Evolutionary conservation across 139 green algal species (phyloP).

Genomic region (Eudorina sp.): DNA sequence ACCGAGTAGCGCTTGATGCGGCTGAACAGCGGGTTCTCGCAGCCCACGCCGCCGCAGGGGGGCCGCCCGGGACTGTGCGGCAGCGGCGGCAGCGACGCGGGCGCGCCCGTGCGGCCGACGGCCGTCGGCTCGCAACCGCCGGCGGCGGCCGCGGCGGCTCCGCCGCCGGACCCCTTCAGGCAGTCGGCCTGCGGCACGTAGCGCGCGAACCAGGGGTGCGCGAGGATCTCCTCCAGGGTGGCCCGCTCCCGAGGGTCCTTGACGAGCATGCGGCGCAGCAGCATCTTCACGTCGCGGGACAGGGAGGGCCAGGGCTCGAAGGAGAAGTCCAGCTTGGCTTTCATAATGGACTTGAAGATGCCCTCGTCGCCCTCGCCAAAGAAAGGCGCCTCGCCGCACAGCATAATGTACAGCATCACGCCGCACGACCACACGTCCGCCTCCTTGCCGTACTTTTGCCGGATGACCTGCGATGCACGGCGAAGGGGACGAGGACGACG

Average conservation of each 20-base stretch:
- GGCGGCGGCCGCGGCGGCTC: neutral
- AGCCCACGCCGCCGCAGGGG: neutral
- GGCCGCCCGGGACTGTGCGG: neutral
- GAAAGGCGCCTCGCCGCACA: conserved; percentile 64
- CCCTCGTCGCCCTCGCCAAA: conserved; percentile 49
- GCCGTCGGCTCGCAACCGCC: no score
- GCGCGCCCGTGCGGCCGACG: neutral
- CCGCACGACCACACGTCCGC: conserved; percentile 89
- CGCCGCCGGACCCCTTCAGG: neutral
- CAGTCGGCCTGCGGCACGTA: neutral
- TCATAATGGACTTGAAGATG: conserved; percentile 60
- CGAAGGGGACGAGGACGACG: neutral
- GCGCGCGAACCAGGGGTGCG: conserved; percentile 46
- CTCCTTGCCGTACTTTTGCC: conserved; percentile 62
- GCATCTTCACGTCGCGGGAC: conserved; percentile 45
- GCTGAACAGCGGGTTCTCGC: conserved; percentile 29
- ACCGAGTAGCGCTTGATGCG: conserved; percentile 33
- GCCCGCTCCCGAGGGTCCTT: conserved; percentile 55
- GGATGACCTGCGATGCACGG: conserved; percentile 57
- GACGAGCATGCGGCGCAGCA: conserved; percentile 63
- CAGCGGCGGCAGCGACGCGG: conserved; percentile 17
- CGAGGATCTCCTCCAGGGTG: conserved; percentile 55
- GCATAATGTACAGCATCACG: conserved; percentile 86
- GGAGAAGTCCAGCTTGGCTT: conserved; percentile 55
- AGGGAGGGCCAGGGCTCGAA: conserved; percentile 52